These are phyloP conservation scores for Setaria viridis DNA, from an alignment of 202 grass and related monocot species.

Conservation along the genomic window DNA sequence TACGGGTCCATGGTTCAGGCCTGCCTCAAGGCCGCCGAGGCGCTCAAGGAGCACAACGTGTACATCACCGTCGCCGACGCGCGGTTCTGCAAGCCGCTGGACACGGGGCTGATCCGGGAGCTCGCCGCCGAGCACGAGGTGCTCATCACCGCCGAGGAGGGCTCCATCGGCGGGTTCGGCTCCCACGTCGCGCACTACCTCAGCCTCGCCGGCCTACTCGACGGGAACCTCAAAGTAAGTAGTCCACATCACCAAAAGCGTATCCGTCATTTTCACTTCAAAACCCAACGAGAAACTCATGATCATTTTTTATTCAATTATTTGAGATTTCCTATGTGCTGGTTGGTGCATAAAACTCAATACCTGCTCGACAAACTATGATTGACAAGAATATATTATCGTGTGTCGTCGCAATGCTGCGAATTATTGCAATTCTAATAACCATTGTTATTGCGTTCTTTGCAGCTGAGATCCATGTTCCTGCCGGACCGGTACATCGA, in stretches of 20 bases:
- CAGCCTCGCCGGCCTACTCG: conserved; percentile 75
- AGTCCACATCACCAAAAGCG: neutral
- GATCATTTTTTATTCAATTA: neutral
- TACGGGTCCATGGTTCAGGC: conserved; percentile 87
- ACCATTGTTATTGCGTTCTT: neutral
- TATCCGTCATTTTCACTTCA: neutral
- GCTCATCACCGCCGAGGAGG: conserved; percentile 84
- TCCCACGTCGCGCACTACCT: conserved; percentile 88
- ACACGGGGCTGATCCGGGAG: conserved; percentile 60
- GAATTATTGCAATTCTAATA: neutral
- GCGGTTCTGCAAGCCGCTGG: conserved; percentile 92
- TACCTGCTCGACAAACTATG: neutral
- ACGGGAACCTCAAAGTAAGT: conserved; percentile 79
- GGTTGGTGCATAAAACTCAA: too few relatives aligned
- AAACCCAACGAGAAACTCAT: neutral
- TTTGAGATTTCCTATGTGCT: neutral
- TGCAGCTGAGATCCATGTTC: conserved; percentile 96
- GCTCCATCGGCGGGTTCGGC: conserved; percentile 82
- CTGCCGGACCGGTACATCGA: conserved; percentile 88
- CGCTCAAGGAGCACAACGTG: conserved; percentile 63
- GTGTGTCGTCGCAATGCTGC: neutral
- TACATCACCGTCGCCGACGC: conserved; percentile 77
- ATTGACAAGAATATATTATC: neutral
- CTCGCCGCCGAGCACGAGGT: conserved; percentile 83
- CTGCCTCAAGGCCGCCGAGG: conserved; percentile 75